These are phyloP conservation scores for Phyllosticta citriasiana DNA, from an alignment of 2,329 filamentous ascomycete species.

Conservation along the genomic window DNA sequence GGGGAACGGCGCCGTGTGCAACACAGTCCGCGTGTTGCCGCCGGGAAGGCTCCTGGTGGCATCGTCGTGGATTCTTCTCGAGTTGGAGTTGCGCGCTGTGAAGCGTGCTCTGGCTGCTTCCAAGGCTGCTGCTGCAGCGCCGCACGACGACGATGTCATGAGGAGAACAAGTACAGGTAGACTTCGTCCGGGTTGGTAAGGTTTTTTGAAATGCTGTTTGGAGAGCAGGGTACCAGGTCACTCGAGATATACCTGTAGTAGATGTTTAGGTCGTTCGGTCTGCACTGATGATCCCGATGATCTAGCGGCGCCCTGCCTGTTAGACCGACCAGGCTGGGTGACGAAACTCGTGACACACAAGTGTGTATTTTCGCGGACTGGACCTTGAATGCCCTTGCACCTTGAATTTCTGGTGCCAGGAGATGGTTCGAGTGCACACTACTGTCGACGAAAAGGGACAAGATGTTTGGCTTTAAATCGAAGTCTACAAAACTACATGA, in stretches of 20 bases:
- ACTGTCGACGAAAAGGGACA: too few relatives aligned
- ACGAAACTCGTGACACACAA: too few relatives aligned
- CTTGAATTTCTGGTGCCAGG: too few relatives aligned
- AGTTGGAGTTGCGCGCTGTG: conserved; percentile 16
- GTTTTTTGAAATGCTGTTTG: background rate
- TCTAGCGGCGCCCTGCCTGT: background rate
- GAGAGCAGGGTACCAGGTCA: background rate
- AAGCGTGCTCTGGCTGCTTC: conserved; percentile 16
- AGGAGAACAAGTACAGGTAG: background rate
- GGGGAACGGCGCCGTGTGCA: conserved; percentile 29
- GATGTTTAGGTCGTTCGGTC: background rate
- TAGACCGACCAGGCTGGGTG: too few relatives aligned
- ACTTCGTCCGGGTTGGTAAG: background rate
- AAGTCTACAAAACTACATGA: too few relatives aligned
- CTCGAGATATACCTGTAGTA: background rate
- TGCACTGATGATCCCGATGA: background rate
- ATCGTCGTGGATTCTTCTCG: conserved; percentile 20
- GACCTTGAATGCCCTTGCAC: too few relatives aligned
- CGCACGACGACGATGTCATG: background rate
- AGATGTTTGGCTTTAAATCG: too few relatives aligned
- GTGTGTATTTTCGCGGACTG: too few relatives aligned
- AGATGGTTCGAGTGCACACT: too few relatives aligned
- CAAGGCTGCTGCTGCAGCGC: conserved; percentile 11
- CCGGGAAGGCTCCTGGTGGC: conserved; percentile 25
- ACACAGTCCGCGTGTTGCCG: conserved; percentile 29